Percentiles rank a stretch among this genome's conserved stretches.
Conservation (phyloP, 192 early-diverging fungal species). For the Coemansia sp. region DNA sequence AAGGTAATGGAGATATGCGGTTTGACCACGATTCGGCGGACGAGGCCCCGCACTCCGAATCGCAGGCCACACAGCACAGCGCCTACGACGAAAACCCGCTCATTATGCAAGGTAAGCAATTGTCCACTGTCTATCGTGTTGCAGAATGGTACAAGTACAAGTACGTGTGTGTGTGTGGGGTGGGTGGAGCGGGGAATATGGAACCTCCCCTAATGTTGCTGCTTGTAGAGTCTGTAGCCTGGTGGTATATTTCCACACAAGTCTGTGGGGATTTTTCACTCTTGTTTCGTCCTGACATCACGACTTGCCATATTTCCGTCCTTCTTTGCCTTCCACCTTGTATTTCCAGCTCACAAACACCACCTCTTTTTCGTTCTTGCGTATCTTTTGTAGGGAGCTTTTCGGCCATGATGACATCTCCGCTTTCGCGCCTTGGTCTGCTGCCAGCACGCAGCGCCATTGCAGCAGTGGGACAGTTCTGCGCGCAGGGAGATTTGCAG, state of each 20-base stretch:
- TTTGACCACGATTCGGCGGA: constrained; percentile 27
- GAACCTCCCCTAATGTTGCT: background rate
- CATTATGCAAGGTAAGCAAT: constrained; percentile 40
- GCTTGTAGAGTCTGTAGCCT: background rate
- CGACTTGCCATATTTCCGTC: background rate
- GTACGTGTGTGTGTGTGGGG: background rate
- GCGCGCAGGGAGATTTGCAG: constrained; percentile 60
- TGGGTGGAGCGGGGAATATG: background rate
- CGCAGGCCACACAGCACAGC: constrained; percentile 26
- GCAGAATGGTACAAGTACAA: too few relatives aligned
- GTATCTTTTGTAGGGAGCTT: constrained; percentile 27
- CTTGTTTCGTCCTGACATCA: background rate
- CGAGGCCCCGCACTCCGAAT: constrained; percentile 32
- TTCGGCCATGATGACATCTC: constrained; percentile 42
- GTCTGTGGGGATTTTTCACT: background rate
- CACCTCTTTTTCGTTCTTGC: background rate
- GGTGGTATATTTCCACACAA: too few relatives aligned
- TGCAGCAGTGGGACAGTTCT: constrained; percentile 74
- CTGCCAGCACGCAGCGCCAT: constrained; percentile 33
- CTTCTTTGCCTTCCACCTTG: background rate
- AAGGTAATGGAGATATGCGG: constrained; percentile 25
- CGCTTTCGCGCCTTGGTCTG: constrained; percentile 30
- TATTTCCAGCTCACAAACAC: background rate
- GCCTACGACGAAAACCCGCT: constrained; percentile 41
- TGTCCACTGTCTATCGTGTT: too few relatives aligned